A percentile compares a stretch with the other conserved stretches of the same genome.
phyloP scores from a whole-genome alignment of 176 grass and related monocot genomes.

The Secale cereale region DNA sequence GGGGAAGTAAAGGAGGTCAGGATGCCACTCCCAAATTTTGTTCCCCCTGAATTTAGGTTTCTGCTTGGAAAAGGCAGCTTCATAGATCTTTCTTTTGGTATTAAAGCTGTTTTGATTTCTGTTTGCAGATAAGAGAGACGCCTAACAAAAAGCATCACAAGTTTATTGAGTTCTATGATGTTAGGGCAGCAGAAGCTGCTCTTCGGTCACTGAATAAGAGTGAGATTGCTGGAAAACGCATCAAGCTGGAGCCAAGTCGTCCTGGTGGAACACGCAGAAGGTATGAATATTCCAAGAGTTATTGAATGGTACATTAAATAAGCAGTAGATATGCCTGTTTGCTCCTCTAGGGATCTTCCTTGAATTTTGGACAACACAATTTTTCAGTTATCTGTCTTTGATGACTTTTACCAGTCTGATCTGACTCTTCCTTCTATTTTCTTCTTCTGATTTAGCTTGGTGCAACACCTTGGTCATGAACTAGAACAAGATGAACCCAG shows the following conservation, averaged over 20 bases:
- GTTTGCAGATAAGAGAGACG: slow-evolving; percentile 80
- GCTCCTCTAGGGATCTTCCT: background rate
- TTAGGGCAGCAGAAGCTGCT: slow-evolving; percentile 89
- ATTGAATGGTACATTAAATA: background rate
- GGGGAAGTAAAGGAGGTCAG: slow-evolving; percentile 95
- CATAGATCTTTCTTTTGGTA: background rate
- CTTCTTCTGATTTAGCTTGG: slow-evolving; percentile 62
- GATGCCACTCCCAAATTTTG: slow-evolving; percentile 9
- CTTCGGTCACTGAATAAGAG: slow-evolving; percentile 89
- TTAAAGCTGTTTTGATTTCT: slow-evolving; percentile 29
- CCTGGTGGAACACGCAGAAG: slow-evolving; percentile 88
- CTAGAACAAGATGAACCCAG: slow-evolving; percentile 83
- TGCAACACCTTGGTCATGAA: slow-evolving; percentile 80
- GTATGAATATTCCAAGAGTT: slow-evolving; percentile 31
- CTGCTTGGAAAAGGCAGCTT: background rate
- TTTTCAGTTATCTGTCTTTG: background rate
- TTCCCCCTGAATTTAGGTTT: background rate
- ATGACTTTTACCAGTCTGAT: background rate
- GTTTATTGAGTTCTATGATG: slow-evolving; percentile 97
- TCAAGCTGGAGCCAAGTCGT: slow-evolving; percentile 91
- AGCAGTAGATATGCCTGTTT: background rate
- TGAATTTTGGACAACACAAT: background rate
- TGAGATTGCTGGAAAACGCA: slow-evolving; percentile 90
- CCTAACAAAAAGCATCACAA: slow-evolving; percentile 96
- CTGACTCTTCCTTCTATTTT: slow-evolving; percentile 10